Conservation (phyloP, 2,329 filamentous ascomycete genomes). For the Domatiomyces globalis region DNA sequence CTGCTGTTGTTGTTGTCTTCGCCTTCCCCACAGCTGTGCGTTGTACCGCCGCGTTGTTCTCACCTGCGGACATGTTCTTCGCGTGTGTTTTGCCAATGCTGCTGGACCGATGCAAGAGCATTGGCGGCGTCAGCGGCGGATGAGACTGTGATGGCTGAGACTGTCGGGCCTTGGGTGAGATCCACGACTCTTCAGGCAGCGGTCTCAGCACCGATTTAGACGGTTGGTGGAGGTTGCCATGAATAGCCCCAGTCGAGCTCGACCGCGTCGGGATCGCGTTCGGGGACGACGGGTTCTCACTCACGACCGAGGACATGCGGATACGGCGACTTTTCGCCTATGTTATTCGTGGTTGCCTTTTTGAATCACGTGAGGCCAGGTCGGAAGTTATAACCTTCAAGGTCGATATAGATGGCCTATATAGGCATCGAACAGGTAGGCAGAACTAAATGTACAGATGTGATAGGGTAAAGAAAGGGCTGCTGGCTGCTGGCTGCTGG, state of each 20-base stretch:
- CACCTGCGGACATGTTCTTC: conserved; percentile 10
- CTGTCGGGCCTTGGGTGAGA: conserved; percentile 26
- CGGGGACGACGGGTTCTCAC: conserved; percentile 33
- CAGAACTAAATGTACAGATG: too few relatives aligned
- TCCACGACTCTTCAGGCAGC: conserved; percentile 50
- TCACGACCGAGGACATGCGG: background rate
- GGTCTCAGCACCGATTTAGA: conserved; percentile 34
- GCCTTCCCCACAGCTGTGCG: background rate
- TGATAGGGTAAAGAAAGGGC: background rate
- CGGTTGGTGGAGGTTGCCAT: conserved; percentile 20
- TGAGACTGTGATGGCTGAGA: conserved; percentile 1
- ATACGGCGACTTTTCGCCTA: background rate
- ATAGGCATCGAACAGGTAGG: too few relatives aligned
- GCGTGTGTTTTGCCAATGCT: conserved; percentile 13
- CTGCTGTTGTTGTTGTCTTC: background rate
- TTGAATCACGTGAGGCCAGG: too few relatives aligned
- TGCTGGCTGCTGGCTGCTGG: background rate
- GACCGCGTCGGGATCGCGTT: conserved; percentile 59
- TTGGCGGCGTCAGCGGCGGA: conserved; percentile 7
- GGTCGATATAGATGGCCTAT: too few relatives aligned
- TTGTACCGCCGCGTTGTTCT: too few relatives aligned
- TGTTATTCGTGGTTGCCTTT: background rate
- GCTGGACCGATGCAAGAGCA: background rate
- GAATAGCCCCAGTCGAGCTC: conserved; percentile 46
- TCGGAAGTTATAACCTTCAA: too few relatives aligned